Base-by-base conservation (phyloP, 2,329 filamentous ascomycete genomes). In the Alternaria conjuncta region DNA sequence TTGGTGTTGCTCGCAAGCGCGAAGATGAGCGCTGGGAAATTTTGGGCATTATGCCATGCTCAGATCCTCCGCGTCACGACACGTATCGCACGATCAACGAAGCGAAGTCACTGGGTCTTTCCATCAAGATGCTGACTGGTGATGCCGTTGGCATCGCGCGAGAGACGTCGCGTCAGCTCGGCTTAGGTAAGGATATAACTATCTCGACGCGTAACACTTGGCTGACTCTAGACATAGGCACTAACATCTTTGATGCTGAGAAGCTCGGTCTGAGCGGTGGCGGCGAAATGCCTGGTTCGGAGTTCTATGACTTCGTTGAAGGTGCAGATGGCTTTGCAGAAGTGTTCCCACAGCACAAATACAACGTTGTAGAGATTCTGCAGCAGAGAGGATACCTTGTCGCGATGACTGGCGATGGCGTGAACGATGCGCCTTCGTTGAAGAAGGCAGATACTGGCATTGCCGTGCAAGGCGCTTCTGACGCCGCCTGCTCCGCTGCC, bases 391-490 rank as follows among this genome's bases (percentile, higher is more conserved):
- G 93, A 71, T 94, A 96, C 83, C 88, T 97, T 44, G 93, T 96
- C 83, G 94, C 93, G 80, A 97, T 97, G 94, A 97, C 93, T 82
- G 93, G 93, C 86, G 94, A 97, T 74, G 93, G 93, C 87, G 93
- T 97, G 84, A 97, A 97, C 84, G 93, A 97, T 82, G 93, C 93
- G 69, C 92, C 93, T 68, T 96, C 93, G 28, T 86, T 97, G 78
- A 96, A 97, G 86, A 96, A 94, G 86, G 93, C 93, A n/a, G 93
- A 97, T 84, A 96, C 93, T 75, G 94, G 94, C 86, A 97, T 97
- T 84, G 94, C 94, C 69, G 93, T 97, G 75, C 92, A 97, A 84
- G 93, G 93, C 84, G 90, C 94, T 66, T 96, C 93, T 26, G 94
- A 97, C 79, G 94, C 93, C 79, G 94, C 94, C 75, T 92, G 93